Base-by-base conservation (phyloP, 2,329 filamentous ascomycete genomes). In the Exophiala oligosperma region DNA sequence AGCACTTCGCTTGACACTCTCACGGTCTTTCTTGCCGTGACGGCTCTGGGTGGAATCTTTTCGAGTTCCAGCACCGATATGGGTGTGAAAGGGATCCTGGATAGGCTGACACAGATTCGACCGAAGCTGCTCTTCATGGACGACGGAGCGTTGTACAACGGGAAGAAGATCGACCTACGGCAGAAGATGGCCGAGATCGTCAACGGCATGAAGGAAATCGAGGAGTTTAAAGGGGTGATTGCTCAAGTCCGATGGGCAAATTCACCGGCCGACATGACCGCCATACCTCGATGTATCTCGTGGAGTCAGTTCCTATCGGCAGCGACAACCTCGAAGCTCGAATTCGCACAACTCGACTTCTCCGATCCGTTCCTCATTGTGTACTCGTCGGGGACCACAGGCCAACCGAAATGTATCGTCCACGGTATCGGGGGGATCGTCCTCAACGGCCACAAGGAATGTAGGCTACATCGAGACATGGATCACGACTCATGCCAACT, bases 91-190 rank as follows among this genome's bases (percentile, higher is more conserved):
- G 63, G 68, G 67, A 24, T 23, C 37, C 8, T 24, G 9, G 11
- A 38, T 40, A 38, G 21, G 35, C 14, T 40, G 1, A 68, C 77
- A 2, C 60, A 77, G 3, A 28, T 24, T 38, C 41, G 23, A 40
- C 84, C 93, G 57, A 80, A 86, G 64, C 91, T 91, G 3, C 87
- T 84, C 72, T 89, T 85, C 69, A 78, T 95, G 12, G 93, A 95
- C 68, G 85, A 92, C 67, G 91, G 95, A 66, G 90, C 94, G 66
- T 84, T 81, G 32, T 83, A 90, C 66, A 93, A 92, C 64, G 89
- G 89, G 47, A 90, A 89, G 71, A 83, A 77, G 0, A 77, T 88
- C 23, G 89, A 93, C 66, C 76, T 95, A 29, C 78, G 87, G 3
- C 72, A 77, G 0, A 94, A 94, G 74, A 92, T 94, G 73, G 70